Conservation (phyloP, 345 rosid genomes). For the Physaria fendleri region DNA sequence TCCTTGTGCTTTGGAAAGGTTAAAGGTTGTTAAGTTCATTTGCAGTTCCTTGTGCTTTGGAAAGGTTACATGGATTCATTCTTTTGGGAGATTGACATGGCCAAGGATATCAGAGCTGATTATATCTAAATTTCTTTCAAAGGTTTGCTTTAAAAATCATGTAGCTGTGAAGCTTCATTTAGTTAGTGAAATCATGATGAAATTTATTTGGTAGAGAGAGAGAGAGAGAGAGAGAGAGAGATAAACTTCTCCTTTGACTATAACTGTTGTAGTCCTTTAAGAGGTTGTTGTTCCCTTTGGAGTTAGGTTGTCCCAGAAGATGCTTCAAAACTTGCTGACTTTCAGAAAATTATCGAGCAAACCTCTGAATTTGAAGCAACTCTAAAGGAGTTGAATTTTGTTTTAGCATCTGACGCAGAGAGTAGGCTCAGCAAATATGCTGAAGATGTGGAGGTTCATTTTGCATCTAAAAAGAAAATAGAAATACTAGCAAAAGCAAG, state of each 20-base stretch:
- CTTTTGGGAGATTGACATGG: constrained; percentile 93
- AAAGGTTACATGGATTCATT: constrained; percentile 63
- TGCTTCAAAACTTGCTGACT: constrained; percentile 79
- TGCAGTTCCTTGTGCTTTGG: constrained; percentile 61
- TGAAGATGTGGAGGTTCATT: constrained; percentile 93
- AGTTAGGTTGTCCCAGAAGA: constrained; percentile 90
- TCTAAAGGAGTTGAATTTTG: constrained; percentile 58
- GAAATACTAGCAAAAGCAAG: constrained; percentile 90
- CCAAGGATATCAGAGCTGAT: constrained; percentile 82
- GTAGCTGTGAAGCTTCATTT: no score
- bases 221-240: constrained; percentile 2
- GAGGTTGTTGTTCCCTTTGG: constrained; percentile 13
- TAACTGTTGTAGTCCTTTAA: background rate
- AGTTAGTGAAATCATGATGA: background rate
- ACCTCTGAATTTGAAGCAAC: constrained; percentile 70
- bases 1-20: constrained; percentile 67
- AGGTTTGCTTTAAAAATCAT: constrained; percentile 42
- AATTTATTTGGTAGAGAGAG: constrained; percentile 3
- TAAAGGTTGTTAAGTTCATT: constrained; percentile 57
- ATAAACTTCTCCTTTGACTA: constrained; percentile 1
- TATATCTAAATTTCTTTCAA: constrained; percentile 80
- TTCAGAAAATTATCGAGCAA: constrained; percentile 63
- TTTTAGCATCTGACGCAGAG: constrained; percentile 63
- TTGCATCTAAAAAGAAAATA: constrained; percentile 74
- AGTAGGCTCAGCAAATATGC: constrained; percentile 73